phyloP scores from a whole-genome alignment of 1,284 basidiomycete species.

The Puccinia horiana region DNA sequence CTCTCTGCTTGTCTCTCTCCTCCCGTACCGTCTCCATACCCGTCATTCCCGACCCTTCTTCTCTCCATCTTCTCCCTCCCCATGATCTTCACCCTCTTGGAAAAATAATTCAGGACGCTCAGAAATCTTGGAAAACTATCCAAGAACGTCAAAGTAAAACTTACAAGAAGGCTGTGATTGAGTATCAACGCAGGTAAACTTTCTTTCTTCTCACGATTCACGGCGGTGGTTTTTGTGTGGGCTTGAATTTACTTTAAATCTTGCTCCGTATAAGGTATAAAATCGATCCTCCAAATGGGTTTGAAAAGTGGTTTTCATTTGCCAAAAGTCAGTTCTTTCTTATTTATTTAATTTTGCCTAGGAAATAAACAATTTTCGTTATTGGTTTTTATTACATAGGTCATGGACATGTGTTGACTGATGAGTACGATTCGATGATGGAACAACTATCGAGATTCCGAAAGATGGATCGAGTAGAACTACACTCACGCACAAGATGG shows the following conservation, averaged over 20 bases:
- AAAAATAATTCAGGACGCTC: conserved; percentile 26
- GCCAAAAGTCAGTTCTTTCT: conserved; percentile 16
- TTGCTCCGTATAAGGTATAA: conserved; percentile 11
- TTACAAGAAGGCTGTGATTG: not conserved
- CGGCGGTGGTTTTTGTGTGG: not conserved
- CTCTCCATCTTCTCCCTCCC: not conserved
- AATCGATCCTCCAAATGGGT: conserved; percentile 26
- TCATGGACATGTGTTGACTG: conserved; percentile 15
- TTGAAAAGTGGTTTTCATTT: conserved; percentile 44
- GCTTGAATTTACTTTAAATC: not conserved
- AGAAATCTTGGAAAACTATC: conserved; percentile 26
- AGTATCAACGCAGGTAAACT: conserved; percentile 27
- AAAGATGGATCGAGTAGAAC: not conserved
- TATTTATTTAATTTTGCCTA: not conserved
- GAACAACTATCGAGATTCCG: conserved; percentile 25
- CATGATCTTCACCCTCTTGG: conserved; percentile 26
- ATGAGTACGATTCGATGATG: conserved; percentile 44
- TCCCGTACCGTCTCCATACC: too few species aligned
- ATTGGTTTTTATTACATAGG: conserved; percentile 1
- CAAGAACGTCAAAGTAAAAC: conserved; percentile 37
- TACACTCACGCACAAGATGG: conserved; percentile 16
- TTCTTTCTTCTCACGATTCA: not conserved
- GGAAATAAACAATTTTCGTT: too few species aligned
- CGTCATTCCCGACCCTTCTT: not conserved
- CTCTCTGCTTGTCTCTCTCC: not conserved